These are phyloP conservation scores for Phaeoacremonium minimum DNA, from an alignment of 2,329 filamentous ascomycete species.

Conservation along the genomic window DNA sequence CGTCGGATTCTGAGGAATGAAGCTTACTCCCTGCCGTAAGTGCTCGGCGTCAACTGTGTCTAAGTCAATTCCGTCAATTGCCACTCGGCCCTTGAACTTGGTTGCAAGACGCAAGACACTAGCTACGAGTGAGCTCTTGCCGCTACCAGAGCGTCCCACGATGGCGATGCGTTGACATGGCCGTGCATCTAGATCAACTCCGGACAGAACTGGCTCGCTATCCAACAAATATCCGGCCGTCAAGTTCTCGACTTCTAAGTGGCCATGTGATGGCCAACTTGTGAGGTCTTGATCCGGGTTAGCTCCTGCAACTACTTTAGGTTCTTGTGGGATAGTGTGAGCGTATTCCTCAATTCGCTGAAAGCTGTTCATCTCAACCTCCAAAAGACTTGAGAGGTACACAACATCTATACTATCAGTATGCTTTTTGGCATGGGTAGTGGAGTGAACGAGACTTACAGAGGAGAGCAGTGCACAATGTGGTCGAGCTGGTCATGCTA, in stretches of 20 bases:
- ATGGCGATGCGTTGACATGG: slow-evolving; percentile 2
- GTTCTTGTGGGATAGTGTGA: background rate
- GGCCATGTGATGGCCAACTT: background rate
- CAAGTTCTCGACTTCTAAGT: background rate
- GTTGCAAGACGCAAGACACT: slow-evolving; percentile 47
- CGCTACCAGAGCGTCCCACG: slow-evolving; percentile 6
- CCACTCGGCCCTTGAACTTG: slow-evolving; percentile 27
- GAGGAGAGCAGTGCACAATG: background rate
- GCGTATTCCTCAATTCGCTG: background rate
- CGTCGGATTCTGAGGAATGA: slow-evolving; percentile 59
- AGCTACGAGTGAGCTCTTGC: slow-evolving; percentile 12
- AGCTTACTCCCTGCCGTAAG: slow-evolving; percentile 48
- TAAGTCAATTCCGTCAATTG: slow-evolving; percentile 38
- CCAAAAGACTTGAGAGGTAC: background rate
- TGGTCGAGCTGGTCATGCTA: slow-evolving; percentile 2
- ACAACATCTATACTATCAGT: too few species aligned
- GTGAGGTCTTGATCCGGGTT: background rate
- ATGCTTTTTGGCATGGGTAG: too few species aligned
- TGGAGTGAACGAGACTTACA: background rate
- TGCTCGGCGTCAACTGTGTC: slow-evolving; percentile 42
- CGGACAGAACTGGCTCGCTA: background rate
- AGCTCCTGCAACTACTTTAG: background rate
- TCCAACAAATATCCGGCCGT: background rate
- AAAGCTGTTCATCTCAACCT: background rate
- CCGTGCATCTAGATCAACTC: background rate